Conservation (phyloP, 768 basidiomycete species). For the Lyophyllum shimeji region DNA sequence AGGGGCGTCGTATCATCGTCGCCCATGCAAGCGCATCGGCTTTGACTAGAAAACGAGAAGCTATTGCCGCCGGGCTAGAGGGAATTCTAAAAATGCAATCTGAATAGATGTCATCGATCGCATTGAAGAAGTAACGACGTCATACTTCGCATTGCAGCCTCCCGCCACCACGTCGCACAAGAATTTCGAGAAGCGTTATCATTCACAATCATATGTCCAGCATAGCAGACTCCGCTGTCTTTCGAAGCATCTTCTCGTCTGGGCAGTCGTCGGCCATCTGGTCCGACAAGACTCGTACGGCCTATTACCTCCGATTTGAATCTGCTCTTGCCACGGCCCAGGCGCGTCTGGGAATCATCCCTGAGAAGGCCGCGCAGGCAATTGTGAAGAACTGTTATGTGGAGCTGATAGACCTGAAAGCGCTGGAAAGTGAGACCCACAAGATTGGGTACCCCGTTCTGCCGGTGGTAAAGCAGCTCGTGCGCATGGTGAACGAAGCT, state of each 20-base stretch:
- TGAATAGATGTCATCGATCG: background rate
- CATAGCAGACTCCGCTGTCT: slow-evolving; percentile 36
- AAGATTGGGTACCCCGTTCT: slow-evolving; percentile 46
- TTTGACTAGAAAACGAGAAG: no score
- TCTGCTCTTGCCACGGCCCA: slow-evolving; percentile 35
- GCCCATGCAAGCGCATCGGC: no score
- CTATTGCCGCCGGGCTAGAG: no score
- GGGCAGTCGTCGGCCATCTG: slow-evolving; percentile 35
- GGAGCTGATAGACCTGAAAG: slow-evolving; percentile 35
- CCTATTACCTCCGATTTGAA: slow-evolving; percentile 34
- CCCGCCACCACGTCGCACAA: no score
- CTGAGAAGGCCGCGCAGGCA: slow-evolving; percentile 32
- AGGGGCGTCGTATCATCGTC: no score
- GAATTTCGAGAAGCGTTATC: background rate
- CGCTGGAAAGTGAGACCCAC: slow-evolving; percentile 37
- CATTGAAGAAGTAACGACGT: background rate
- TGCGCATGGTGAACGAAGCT: slow-evolving; percentile 32
- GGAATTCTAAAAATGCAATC: no score
- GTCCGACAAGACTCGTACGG: slow-evolving; percentile 35
- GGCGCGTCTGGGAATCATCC: slow-evolving; percentile 38
- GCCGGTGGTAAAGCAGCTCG: slow-evolving; percentile 43
- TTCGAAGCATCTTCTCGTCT: slow-evolving; percentile 41
- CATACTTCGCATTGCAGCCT: no score
- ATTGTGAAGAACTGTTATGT: slow-evolving; percentile 35
- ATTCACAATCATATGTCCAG: slow-evolving; percentile 24